Conservation (phyloP, 2,329 filamentous ascomycete genomes). For the Ophiostoma sp. region DNA sequence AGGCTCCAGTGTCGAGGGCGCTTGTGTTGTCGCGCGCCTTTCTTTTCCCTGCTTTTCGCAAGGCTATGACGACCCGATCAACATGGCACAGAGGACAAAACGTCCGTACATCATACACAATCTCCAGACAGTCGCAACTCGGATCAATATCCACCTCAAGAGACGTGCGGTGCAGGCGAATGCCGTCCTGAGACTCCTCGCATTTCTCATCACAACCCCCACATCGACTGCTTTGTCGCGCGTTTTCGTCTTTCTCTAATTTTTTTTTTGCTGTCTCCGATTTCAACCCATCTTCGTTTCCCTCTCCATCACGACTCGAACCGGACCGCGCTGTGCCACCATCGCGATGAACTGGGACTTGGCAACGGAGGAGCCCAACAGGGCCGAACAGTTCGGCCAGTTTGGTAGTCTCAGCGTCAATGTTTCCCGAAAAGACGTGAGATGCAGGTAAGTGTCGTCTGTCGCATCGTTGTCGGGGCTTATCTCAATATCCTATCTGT, state of each 20-base stretch:
- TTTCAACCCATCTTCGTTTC: neutral
- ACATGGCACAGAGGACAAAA: neutral
- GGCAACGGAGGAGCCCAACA: neutral
- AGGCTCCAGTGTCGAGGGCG: neutral
- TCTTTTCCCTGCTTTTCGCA: neutral
- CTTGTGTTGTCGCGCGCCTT: neutral
- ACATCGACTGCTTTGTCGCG: neutral
- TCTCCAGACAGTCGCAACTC: too few species aligned
- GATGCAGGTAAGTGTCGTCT: neutral
- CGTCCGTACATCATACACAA: neutral
- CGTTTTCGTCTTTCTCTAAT: neutral
- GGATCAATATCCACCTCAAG: neutral
- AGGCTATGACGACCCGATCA: slow-evolving; percentile 1
- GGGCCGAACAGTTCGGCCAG: slow-evolving; percentile 2
- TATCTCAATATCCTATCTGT: too few species aligned
- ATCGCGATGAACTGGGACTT: slow-evolving; percentile 13
- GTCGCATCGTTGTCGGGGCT: neutral
- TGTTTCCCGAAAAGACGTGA: neutral
- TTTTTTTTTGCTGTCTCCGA: neutral
- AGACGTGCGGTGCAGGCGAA: neutral
- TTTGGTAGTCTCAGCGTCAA: neutral
- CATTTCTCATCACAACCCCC: neutral
- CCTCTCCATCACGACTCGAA: neutral
- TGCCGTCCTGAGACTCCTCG: neutral
- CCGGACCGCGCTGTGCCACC: neutral